A percentile compares a stretch with the other conserved stretches of the same genome.
These are phyloP conservation scores for Bonia amplexicaulis DNA, from an alignment of 176 grass and related monocot species.

Conservation along the genomic window DNA sequence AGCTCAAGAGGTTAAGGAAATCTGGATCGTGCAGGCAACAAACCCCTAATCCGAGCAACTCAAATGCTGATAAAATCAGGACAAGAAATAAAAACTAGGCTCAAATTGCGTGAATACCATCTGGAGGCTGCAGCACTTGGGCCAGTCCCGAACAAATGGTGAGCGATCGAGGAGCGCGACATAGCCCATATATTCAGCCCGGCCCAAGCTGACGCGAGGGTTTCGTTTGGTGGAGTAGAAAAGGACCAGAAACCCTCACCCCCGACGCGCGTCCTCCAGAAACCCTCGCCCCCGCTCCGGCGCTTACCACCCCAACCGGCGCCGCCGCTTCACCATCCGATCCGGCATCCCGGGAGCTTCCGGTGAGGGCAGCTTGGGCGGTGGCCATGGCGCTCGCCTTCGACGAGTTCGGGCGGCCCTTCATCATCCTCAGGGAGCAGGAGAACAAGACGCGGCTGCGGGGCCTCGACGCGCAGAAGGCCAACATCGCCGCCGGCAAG, in stretches of 20 bases:
- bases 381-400: conserved; percentile 87
- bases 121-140: neutral
- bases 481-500: conserved; percentile 83
- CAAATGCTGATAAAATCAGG: no score
- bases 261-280: neutral
- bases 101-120: neutral
- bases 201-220: neutral
- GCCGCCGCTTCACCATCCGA: neutral
- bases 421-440: conserved; percentile 88
- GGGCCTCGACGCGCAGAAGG: conserved; percentile 93
- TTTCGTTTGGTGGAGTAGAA: neutral
- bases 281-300: neutral
- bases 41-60: neutral
- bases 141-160: neutral
- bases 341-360: neutral
- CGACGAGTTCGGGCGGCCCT: conserved; percentile 86
- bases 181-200: neutral
- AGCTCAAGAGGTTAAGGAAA: no score
- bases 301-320: neutral
- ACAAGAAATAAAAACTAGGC: neutral
- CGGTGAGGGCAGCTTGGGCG: neutral
- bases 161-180: neutral
- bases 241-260: neutral
- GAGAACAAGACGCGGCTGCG: conserved; percentile 77
- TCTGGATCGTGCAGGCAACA: neutral